These are phyloP conservation scores for Buxus sempervirens DNA, from an alignment of 164 flowering plant genomes.

Conservation along the genomic window DNA sequence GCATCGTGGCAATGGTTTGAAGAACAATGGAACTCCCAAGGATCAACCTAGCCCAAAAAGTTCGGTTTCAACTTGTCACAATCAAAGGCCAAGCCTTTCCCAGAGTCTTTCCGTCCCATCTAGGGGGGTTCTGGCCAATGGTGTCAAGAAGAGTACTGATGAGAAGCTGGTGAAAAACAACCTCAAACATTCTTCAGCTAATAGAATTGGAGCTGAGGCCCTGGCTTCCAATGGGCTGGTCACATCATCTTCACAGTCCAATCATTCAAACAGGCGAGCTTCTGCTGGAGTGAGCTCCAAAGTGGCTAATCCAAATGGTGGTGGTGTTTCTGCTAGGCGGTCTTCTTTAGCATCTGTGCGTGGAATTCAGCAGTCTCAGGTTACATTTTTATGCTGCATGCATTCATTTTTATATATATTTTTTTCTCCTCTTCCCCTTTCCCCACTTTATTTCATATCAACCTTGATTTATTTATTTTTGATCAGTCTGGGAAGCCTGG, in stretches of 20 bases:
- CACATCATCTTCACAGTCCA: conserved; percentile 23
- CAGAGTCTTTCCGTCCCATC: conserved; percentile 70
- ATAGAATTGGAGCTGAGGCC: conserved; percentile 29
- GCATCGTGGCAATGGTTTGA: conserved; percentile 19
- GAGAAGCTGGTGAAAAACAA: conserved; percentile 31
- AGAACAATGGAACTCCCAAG: conserved; percentile 34
- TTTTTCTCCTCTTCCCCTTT: background rate
- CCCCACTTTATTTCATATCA: background rate
- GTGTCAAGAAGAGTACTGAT: conserved; percentile 53
- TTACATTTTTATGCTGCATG: conserved; percentile 17
- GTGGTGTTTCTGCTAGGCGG: conserved; percentile 18
- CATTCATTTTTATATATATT: background rate
- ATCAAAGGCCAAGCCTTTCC: conserved; percentile 37
- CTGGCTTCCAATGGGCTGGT: conserved; percentile 25
- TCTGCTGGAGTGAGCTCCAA: conserved; percentile 33
- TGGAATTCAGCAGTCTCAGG: conserved; percentile 30
- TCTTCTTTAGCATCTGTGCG: conserved; percentile 30
- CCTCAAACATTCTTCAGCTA: conserved; percentile 25
- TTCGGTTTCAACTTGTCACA: conserved; percentile 23
- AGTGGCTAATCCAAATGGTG: conserved; percentile 19
- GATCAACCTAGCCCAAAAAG: conserved; percentile 35
- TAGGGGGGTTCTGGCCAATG: conserved; percentile 32
- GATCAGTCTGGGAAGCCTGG: conserved; percentile 39
- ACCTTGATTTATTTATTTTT: background rate
- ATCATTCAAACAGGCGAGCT: conserved; percentile 24